Percentiles rank a stretch among this genome's conserved stretches.
These are phyloP conservation scores for Aschersonia sp. DNA, from an alignment of 2,329 filamentous ascomycete genomes.

Conservation along the genomic window DNA sequence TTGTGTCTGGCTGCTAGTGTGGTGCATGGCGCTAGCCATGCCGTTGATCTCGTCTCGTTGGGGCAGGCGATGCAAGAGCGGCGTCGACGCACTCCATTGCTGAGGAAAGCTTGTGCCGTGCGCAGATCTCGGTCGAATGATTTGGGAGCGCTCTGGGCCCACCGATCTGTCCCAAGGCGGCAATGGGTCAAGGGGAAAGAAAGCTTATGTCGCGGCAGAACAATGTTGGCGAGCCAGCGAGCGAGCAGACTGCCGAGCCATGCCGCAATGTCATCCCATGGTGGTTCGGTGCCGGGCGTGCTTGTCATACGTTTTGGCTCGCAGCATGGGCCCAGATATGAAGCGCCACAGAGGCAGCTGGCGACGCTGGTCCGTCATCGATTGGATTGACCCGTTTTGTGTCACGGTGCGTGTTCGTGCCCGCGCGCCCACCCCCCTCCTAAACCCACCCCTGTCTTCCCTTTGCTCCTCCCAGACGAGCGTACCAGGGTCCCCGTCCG, in stretches of 20 bases:
- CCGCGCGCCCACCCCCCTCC: background rate
- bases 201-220: background rate
- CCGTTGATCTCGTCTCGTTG: background rate
- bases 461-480: background rate
- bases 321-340: background rate
- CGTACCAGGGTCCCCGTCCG: background rate
- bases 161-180: slow-evolving; percentile 3
- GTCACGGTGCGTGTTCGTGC: too few species aligned
- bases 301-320: background rate
- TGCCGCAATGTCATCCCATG: background rate
- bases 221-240: too few species aligned
- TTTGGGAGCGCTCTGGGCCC: background rate
- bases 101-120: background rate
- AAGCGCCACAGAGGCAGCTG: background rate
- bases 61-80: too few species aligned
- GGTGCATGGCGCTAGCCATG: background rate
- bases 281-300: background rate
- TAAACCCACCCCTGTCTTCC: background rate
- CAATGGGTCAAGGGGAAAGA: background rate
- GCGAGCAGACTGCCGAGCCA: background rate
- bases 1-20: background rate
- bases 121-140: background rate
- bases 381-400: background rate
- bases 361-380: background rate
- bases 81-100: too few species aligned